Percentiles rank a stretch among this genome's conserved stretches.
Evolutionary conservation across 352 stramenopile species (phyloP).

Genomic region (Phytophthora hibernalis): DNA sequence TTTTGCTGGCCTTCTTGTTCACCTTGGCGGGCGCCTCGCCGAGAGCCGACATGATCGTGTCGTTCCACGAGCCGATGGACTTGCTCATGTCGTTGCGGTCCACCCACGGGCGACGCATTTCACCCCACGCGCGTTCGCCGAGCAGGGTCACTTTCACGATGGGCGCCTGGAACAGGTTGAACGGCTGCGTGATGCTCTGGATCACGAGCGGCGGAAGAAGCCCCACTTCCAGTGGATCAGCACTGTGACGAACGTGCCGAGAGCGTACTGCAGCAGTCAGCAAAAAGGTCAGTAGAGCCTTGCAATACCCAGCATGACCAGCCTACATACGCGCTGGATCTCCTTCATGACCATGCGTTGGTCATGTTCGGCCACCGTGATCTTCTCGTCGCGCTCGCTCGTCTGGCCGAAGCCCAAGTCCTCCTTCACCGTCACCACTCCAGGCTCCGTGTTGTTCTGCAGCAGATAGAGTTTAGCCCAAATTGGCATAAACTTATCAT

Average conservation of each 20-base stretch:
- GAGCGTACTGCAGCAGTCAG: conserved; percentile 47
- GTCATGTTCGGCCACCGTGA: conserved; percentile 85
- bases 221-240: conserved; percentile 84
- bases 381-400: conserved; percentile 78
- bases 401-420: conserved; percentile 81
- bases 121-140: conserved; percentile 73
- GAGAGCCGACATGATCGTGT: conserved; percentile 78
- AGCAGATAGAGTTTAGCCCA: not conserved
- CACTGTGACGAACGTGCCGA: conserved; percentile 69
- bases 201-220: conserved; percentile 86
- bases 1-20: conserved; percentile 81
- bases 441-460: conserved; percentile 78
- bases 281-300: conserved; percentile 2
- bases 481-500: too few relatives aligned
- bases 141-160: conserved; percentile 74
- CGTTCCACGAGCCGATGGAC: conserved; percentile 76
- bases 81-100: conserved; percentile 75
- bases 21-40: conserved; percentile 56
- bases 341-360: conserved; percentile 77
- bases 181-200: conserved; percentile 81
- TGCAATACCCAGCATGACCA: not conserved
- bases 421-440: conserved; percentile 77
- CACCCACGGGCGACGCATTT: conserved; percentile 76
- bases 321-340: conserved; percentile 65
- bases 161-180: conserved; percentile 72